phyloP scores from a whole-genome alignment of 106 monocot species.

The Alisma plantagoaquatica region DNA sequence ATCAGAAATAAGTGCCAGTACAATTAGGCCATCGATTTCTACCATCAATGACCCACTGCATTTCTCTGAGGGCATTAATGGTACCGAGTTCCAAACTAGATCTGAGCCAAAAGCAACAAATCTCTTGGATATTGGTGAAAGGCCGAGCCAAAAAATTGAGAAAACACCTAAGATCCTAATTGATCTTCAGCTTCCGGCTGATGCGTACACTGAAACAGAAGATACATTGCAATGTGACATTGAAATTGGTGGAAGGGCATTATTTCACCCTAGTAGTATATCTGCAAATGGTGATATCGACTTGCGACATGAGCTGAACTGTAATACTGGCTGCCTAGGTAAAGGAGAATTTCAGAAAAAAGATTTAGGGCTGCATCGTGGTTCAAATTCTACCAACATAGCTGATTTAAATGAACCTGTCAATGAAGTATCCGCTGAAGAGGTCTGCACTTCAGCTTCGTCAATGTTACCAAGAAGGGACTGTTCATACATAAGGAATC shows the following conservation, averaged over 20 bases:
- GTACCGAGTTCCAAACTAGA: too few relatives aligned
- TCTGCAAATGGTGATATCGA: neutral
- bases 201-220: neutral
- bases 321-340: neutral
- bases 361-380: neutral
- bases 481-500: too few relatives aligned
- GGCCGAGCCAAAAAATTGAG: neutral
- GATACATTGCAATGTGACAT: neutral
- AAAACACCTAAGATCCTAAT: neutral
- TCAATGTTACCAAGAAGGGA: too few relatives aligned
- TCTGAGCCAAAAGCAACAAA: neutral
- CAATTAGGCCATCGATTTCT: too few relatives aligned
- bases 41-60: too few relatives aligned
- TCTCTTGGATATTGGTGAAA: neutral
- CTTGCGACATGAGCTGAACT: neutral
- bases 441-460: neutral
- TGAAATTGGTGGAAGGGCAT: too few relatives aligned
- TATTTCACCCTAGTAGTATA: neutral
- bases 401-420: conserved; percentile 6
- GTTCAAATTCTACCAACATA: neutral
- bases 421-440: neutral
- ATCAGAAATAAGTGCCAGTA: too few relatives aligned
- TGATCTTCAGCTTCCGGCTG: conserved; percentile 1
- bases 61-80: too few relatives aligned
- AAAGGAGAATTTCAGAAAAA: neutral